Conservation (phyloP, 2,329 filamentous ascomycete genomes). For the Magnaporthiopsis poae region DNA sequence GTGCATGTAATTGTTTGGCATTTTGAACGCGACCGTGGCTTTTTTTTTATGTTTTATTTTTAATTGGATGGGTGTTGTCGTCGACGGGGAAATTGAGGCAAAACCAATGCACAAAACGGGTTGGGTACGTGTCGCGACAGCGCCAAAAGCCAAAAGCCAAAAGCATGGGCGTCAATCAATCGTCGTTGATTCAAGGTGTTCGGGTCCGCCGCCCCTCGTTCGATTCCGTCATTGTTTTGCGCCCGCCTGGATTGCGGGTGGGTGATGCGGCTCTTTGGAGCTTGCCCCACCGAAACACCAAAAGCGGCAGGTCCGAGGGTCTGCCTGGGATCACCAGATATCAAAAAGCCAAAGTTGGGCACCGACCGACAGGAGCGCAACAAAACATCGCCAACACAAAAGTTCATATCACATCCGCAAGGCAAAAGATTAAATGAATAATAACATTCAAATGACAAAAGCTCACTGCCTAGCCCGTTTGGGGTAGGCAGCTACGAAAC, state of each 20-base stretch:
- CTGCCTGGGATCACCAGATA: not conserved
- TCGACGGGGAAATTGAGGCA: too few relatives aligned
- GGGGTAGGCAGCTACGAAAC: too few relatives aligned
- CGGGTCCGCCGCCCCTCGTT: not conserved
- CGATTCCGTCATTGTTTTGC: not conserved
- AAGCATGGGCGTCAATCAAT: not conserved
- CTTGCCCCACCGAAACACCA: not conserved
- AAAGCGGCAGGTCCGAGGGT: not conserved
- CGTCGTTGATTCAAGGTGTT: not conserved
- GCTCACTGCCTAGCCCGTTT: too few relatives aligned
- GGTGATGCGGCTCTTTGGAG: not conserved
- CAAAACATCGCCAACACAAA: too few relatives aligned
- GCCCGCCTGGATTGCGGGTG: not conserved
- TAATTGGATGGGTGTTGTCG: too few relatives aligned
- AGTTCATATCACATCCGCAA: too few relatives aligned
- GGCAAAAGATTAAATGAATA: too few relatives aligned
- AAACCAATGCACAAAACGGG: not conserved
- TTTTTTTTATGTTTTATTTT: not conserved
- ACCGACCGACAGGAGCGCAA: too few relatives aligned
- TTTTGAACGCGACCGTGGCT: not conserved
- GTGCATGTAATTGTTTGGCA: conserved; percentile 1
- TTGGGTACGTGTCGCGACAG: not conserved
- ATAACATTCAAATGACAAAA: too few relatives aligned
- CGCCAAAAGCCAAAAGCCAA: too few relatives aligned
- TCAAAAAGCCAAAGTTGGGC: not conserved